Evolutionary conservation across 805 yeast genomes (phyloP).

Genomic region (Debaryomyces hansenii): DNA sequence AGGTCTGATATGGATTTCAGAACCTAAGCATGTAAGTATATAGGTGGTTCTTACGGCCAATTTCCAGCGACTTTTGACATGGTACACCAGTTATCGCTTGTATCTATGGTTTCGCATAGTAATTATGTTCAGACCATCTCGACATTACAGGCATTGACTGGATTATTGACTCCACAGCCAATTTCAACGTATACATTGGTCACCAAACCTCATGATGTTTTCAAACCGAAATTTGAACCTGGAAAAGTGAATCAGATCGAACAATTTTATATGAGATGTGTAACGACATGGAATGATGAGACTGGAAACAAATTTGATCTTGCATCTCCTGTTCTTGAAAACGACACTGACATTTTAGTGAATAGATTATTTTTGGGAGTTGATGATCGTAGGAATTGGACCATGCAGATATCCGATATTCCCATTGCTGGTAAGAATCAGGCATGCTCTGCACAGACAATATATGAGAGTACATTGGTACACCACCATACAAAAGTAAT

Average conservation of each 20-base stretch:
- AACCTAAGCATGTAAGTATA: not conserved
- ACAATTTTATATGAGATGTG: constrained; percentile 51
- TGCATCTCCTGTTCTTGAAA: constrained; percentile 22
- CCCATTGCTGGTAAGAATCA: constrained; percentile 73
- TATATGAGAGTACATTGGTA: constrained; percentile 58
- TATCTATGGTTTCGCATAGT: constrained; percentile 42
- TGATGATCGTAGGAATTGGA: constrained; percentile 47
- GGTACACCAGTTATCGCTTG: constrained; percentile 57
- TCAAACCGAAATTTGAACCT: constrained; percentile 53
- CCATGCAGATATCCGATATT: constrained; percentile 65
- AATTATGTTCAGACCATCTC: constrained; percentile 44
- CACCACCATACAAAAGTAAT: constrained; percentile 45
- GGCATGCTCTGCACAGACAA: constrained; percentile 60
- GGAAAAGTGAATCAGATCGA: constrained; percentile 60
- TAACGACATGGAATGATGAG: constrained; percentile 45
- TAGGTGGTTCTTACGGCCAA: not conserved
- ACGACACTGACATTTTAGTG: constrained; percentile 20
- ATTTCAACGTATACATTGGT: constrained; percentile 50
- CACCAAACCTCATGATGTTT: constrained; percentile 50
- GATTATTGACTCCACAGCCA: constrained; percentile 43
- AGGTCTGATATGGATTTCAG: not conserved
- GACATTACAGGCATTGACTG: constrained; percentile 54
- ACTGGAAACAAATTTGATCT: constrained; percentile 22
- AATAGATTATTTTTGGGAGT: constrained; percentile 27
- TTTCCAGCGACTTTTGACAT: constrained; percentile 20